Percentiles rank a stretch among this genome's conserved stretches.
These are phyloP conservation scores for Spirogloea muscicola DNA, from an alignment of 139 green algal genomes.

Conservation along the genomic window DNA sequence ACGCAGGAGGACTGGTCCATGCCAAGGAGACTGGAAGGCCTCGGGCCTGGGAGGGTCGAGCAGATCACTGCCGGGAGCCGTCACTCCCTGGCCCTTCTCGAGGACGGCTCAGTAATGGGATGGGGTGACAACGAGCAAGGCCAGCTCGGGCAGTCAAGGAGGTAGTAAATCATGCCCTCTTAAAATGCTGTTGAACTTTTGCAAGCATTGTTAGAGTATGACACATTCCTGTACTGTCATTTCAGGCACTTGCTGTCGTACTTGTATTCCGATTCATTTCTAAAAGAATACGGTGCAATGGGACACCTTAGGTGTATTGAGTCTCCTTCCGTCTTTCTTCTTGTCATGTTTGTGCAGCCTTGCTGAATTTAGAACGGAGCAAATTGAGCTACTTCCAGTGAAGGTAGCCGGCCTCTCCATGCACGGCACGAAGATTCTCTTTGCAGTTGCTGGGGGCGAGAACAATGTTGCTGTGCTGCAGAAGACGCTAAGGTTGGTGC, in stretches of 20 bases:
- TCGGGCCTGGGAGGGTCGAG: not conserved
- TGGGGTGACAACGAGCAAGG: constrained; percentile 54
- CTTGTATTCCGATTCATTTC: too few species aligned
- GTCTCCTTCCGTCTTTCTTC: not conserved
- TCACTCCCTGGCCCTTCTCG: constrained; percentile 47
- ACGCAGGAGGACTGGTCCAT: constrained; percentile 5
- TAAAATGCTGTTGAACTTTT: too few species aligned
- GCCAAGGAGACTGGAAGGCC: not conserved
- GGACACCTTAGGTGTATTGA: too few species aligned
- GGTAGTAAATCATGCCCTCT: too few species aligned
- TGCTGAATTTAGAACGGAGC: not conserved
- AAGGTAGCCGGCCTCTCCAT: not conserved
- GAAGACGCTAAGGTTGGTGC: not conserved
- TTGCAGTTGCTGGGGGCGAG: constrained; percentile 14
- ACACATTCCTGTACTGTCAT: too few species aligned
- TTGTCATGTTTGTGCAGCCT: constrained; percentile 1
- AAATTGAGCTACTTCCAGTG: not conserved
- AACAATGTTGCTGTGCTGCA: constrained; percentile 14
- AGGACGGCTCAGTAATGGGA: constrained; percentile 22
- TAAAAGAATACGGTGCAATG: too few species aligned
- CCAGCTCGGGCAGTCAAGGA: constrained; percentile 46
- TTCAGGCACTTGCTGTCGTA: too few species aligned
- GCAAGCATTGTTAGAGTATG: too few species aligned
- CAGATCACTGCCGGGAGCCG: constrained; percentile 35
- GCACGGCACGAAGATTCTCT: constrained; percentile 1